Evolutionary conservation across 768 basidiomycete species (phyloP), one percentile per base, ranked within the genome.

Genomic region (Punctularia strigosozonata): DNA sequence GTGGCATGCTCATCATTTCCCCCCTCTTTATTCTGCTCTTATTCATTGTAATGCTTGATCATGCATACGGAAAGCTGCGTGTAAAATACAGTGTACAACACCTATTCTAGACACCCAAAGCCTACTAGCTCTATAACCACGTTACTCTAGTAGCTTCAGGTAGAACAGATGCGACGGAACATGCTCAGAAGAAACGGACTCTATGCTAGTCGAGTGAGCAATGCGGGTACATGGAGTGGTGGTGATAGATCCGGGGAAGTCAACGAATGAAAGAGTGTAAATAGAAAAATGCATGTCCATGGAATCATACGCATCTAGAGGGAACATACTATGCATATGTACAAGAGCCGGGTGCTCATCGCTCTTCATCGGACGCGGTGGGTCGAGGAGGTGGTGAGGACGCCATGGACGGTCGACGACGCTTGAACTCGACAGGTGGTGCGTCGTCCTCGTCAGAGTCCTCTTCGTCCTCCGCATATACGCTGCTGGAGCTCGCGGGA

Each of bases 341-440:
- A n/a, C n/a, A n/a, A n/a, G n/a, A n/a, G n/a, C n/a, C n/a, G n/a
- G n/a, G n/a, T n/a, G n/a, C n/a, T n/a, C n/a, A n/a, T n/a, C n/a
- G n/a, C n/a, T n/a, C n/a, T n/a, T n/a, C n/a, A n/a, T n/a, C n/a
- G n/a, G n/a, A n/a, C n/a, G n/a, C n/a, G n/a, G n/a, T n/a, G n/a
- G n/a, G n/a, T 23, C 10, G 18, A 18, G 36, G 5, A 8, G 28
- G 15, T n/a, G 38, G 28, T 15, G 38, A 31, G n/a, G 33, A 34
- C 10, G 33, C 19, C 13, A 34, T 20, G 10, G 33, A 34, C 18
- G 33, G 33, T 34, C 33, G 12, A 10, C 33, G 12, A 8, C 33
- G 33, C 20, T 19, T 10, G 13, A 63, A 46, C 37, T 59, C 58
- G 45, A 58, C 52, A 37, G 60, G 54, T 15, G 47, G 40, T 18